Evolutionary conservation across 2,329 filamentous ascomycete genomes (phyloP).

Genomic region (Colletotrichum sp.): DNA sequence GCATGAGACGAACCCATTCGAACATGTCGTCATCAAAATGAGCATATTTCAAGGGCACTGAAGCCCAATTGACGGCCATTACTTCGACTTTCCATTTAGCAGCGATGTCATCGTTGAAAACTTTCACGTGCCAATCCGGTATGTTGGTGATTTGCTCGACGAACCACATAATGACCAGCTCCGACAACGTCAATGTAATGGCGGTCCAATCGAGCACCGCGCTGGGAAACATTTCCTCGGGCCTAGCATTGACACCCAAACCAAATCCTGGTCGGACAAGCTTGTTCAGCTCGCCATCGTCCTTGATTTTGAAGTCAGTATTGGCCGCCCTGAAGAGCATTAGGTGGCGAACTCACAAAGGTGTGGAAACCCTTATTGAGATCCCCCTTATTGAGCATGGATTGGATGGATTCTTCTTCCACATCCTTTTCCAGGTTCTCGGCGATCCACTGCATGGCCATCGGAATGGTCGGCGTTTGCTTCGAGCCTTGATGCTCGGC

Average conservation of each 20-base stretch:
- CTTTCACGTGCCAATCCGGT: slow-evolving; percentile 30
- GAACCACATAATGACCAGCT: slow-evolving; percentile 30
- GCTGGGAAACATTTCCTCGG: not conserved
- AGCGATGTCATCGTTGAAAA: slow-evolving; percentile 26
- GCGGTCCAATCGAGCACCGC: not conserved
- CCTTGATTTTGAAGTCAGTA: not conserved
- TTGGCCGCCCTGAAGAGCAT: not conserved
- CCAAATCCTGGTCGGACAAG: slow-evolving; percentile 10
- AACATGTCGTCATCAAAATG: slow-evolving; percentile 36
- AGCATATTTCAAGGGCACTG: slow-evolving; percentile 21
- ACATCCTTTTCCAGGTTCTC: not conserved
- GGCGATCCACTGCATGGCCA: not conserved
- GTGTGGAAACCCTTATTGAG: not conserved
- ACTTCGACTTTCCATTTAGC: slow-evolving; percentile 27
- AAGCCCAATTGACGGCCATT: slow-evolving; percentile 32
- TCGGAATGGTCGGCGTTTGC: not conserved
- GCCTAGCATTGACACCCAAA: not conserved
- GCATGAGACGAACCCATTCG: slow-evolving; percentile 27
- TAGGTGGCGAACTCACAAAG: not conserved
- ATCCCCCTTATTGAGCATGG: not conserved
- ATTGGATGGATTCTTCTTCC: not conserved
- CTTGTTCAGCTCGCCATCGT: not conserved
- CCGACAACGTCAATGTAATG: slow-evolving; percentile 10
- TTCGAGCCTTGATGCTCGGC: not conserved
- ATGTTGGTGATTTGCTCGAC: slow-evolving; percentile 32